These are phyloP conservation scores for Alternaria brassicicola DNA, from an alignment of 2,329 filamentous ascomycete genomes.

Conservation along the genomic window DNA sequence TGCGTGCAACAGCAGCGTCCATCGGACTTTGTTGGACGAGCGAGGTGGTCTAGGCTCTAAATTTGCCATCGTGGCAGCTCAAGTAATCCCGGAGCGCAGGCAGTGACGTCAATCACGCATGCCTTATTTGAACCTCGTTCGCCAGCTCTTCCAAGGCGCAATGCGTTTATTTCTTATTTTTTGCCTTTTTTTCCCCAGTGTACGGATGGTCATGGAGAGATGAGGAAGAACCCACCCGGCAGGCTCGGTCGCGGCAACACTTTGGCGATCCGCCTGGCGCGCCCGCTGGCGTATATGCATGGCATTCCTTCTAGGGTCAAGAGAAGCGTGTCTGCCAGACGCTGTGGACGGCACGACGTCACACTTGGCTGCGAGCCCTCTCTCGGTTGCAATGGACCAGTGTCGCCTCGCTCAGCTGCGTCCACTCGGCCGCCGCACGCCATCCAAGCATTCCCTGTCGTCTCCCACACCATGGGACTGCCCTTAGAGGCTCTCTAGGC, in stretches of 20 bases:
- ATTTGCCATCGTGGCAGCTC: constrained; percentile 1
- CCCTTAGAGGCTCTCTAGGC: not conserved
- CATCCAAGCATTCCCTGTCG: not conserved
- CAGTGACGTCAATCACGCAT: constrained; percentile 2
- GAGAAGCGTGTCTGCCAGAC: not conserved
- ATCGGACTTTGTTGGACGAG: not conserved
- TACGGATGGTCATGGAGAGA: not conserved
- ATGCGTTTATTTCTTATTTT: not conserved
- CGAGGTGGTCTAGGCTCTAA: not conserved
- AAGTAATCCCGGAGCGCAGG: not conserved
- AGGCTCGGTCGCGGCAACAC: not conserved
- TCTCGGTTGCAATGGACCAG: not conserved
- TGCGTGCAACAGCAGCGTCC: not conserved
- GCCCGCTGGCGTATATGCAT: not conserved
- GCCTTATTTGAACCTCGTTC: not conserved
- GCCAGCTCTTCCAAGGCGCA: not conserved
- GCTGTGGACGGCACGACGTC: not conserved
- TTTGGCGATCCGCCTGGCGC: not conserved
- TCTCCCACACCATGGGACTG: not conserved
- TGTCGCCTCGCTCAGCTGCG: not conserved
- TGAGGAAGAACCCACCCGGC: not conserved
- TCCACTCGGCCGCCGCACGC: not conserved
- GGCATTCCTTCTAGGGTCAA: not conserved
- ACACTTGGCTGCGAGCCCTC: not conserved
- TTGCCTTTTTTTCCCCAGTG: not conserved